These are phyloP conservation scores for Fusarium metavorans DNA, from an alignment of 2,329 filamentous ascomycete genomes.

Conservation along the genomic window DNA sequence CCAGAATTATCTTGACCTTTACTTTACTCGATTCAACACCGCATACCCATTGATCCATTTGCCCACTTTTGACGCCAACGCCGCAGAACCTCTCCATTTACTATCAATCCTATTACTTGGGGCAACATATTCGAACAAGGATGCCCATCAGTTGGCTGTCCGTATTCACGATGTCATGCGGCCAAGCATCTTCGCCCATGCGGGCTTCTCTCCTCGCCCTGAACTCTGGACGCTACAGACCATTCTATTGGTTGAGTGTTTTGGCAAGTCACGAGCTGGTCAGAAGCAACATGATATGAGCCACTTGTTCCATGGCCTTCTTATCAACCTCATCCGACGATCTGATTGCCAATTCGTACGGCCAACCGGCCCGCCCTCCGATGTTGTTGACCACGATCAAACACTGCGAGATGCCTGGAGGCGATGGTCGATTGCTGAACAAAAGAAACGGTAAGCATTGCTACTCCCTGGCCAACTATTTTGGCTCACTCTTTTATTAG, in stretches of 20 bases:
- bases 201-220: conserved; percentile 68
- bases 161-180: conserved; percentile 72
- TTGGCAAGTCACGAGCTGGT: conserved; percentile 72
- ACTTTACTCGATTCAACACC: conserved; percentile 71
- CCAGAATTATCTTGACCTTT: conserved; percentile 69
- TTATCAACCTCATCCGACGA: conserved; percentile 54
- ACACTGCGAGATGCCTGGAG: conserved; percentile 62
- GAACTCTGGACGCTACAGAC: conserved; percentile 72
- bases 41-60: conserved; percentile 70
- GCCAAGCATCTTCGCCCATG: conserved; percentile 69
- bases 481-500: conserved; percentile 37
- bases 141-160: conserved; percentile 69
- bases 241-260: conserved; percentile 72
- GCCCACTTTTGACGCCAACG: conserved; percentile 65
- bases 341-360: conserved; percentile 52
- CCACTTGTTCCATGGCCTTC: conserved; percentile 62
- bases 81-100: conserved; percentile 64
- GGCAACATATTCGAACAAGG: conserved; percentile 70
- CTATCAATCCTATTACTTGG: conserved; percentile 69
- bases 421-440: conserved; percentile 66
- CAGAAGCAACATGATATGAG: conserved; percentile 74
- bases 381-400: conserved; percentile 47
- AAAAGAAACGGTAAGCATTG: conserved; percentile 63
- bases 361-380: conserved; percentile 36
- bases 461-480: background rate